Evolutionary conservation across 2,329 filamentous ascomycete genomes (phyloP).

Genomic region (Leptosphaerulina australis): DNA sequence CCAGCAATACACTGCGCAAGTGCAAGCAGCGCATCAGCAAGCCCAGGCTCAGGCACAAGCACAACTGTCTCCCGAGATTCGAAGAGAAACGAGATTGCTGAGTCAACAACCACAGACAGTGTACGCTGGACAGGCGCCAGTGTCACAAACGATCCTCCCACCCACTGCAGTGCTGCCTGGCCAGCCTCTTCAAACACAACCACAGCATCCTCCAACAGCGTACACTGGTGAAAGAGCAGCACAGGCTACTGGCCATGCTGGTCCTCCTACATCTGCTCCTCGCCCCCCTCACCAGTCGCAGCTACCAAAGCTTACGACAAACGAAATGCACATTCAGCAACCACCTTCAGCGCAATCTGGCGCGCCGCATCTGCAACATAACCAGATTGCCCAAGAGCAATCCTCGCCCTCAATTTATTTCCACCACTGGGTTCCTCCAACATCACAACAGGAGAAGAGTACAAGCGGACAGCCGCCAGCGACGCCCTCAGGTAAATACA

Average conservation of each 20-base stretch:
- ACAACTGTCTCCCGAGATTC: slow-evolving; percentile 50
- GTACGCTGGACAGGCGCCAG: slow-evolving; percentile 41
- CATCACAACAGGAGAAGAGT: slow-evolving; percentile 62
- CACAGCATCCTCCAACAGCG: slow-evolving; percentile 45
- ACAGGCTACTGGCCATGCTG: slow-evolving; percentile 33
- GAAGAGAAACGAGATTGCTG: slow-evolving; percentile 52
- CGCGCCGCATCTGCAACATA: slow-evolving; percentile 50
- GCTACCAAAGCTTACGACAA: slow-evolving; percentile 59
- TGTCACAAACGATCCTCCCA: slow-evolving; percentile 40
- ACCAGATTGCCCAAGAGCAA: slow-evolving; percentile 62
- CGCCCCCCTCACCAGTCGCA: slow-evolving; percentile 55
- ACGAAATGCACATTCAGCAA: slow-evolving; percentile 58
- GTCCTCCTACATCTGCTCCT: slow-evolving; percentile 51
- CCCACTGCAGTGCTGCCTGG: slow-evolving; percentile 45
- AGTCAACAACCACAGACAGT: slow-evolving; percentile 44
- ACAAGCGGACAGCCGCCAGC: slow-evolving; percentile 68
- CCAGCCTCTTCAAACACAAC: slow-evolving; percentile 47
- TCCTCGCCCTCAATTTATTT: slow-evolving; percentile 83
- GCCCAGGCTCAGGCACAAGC: slow-evolving; percentile 50
- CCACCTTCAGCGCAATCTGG: slow-evolving; percentile 50
- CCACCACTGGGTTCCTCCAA: slow-evolving; percentile 89
- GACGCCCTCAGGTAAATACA: slow-evolving; percentile 70
- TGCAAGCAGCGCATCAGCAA: slow-evolving; percentile 54
- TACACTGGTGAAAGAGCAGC: slow-evolving; percentile 42
- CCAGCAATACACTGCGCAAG: slow-evolving; percentile 56